Evolutionary conservation across 2,329 filamentous ascomycete species (phyloP), one percentile per base, ranked within the genome.

Genomic region (Xylariaceae sp.): DNA sequence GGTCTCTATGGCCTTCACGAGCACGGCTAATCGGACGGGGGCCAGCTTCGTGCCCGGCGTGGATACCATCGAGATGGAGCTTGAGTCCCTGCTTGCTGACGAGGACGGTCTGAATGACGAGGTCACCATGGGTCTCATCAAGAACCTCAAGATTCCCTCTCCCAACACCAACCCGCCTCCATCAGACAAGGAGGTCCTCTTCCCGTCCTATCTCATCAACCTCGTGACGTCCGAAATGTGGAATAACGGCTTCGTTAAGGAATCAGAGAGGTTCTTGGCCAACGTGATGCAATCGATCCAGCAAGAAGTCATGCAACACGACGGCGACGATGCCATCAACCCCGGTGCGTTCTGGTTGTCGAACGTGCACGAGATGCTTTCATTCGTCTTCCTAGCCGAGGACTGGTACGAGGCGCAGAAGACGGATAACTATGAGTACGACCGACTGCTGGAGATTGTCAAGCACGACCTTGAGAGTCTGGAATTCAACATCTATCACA

Each of bases 211-310:
- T 60, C 80, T 98, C 50, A 98, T 98, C 70, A 98, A 98, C 62
- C 73, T 98, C 40, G 92, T 98, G 44, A 98, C 92, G 10, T 96
- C 89, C 12, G 92, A 98, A 67, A 98, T 98, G 92, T 98, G 92
- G 92, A 98, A 98, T 69, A 98, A 98, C 52, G 92, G 92, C 29
- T 98, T 95, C 56, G 92, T 98, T 51, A 98, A 98, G 69, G 92
- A 98, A 64, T 96, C 92, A 4, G 92, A 98, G 64, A 84, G 90
- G 35, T 98, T 98, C 75, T 72, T 98, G 43, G 92, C 92, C 55
- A 98, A 96, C 53, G 92, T 98, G 45, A 98, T 98, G 92, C 92
- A 96, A 64, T 94, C 89, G 6, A 96, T 98, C 53, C 92, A 98
- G 60, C 89, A 96, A 59, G 92, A 98, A 59, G 92, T 98, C 36